Evolutionary conservation across 257 asterid species (phyloP), one percentile per base, ranked within the genome.

Genomic region (Perilla frutescens): DNA sequence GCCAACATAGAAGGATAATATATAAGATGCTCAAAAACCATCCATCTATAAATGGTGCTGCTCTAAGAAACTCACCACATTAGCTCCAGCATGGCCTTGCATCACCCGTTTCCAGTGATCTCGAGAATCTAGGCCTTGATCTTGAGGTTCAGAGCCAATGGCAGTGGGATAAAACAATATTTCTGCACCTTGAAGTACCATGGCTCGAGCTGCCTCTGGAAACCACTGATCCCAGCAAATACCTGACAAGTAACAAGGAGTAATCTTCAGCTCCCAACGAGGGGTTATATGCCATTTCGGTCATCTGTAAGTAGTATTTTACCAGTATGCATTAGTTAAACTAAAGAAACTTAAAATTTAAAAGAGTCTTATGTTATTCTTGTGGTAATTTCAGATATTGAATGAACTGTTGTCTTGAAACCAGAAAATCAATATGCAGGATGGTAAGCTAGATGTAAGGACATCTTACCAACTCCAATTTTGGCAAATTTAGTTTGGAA

Each of bases 201-300:
- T 87, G 64, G 96, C 99, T 72, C 99, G 87, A 59, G 99, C 97
- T 51, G 93, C 97, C 89, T 94, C 99, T 0, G 99, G 99, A 85
- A 95, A 95, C 99, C 99, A 95, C 80, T 92, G 96, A 78, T 95
- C 99, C 98, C 98, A 95, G 87, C 99, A 92, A 84, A 92, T 95
- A 44, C 86, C 99, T 95, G 79, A 63, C n/a, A 39, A 73, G 70
- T 72, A 66, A 76, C 20, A 47, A 50, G 66, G 37, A 67, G 40
- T 34, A 4, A 56, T 40, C 62, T 54, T 71, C 58, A 78, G 72
- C 70, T 58, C 48, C 11, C 12, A 43, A 50, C 4, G 12, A 34
- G 11, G 32, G 14, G 40, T 20, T 10, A 47, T 4, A 32, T 7
- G 65, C 44, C 45, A 75, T 5, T 45, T 65, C 4, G 11, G 11